These are phyloP conservation scores for Colletotrichum echinochloae DNA, from an alignment of 2,329 filamentous ascomycete genomes.

Conservation along the genomic window DNA sequence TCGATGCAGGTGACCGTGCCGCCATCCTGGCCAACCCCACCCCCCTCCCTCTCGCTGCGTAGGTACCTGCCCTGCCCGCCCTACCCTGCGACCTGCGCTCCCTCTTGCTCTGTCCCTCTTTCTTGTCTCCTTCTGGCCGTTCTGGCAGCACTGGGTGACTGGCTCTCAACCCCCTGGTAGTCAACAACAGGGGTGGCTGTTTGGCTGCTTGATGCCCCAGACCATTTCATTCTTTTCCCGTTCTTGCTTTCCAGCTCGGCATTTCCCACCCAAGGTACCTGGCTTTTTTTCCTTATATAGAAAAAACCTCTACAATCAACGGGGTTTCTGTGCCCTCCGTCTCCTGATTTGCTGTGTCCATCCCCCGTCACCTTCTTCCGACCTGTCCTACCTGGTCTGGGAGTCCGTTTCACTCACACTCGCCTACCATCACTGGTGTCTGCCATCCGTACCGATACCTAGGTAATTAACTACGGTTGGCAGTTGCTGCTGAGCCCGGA, in stretches of 20 bases:
- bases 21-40: constrained; percentile 22
- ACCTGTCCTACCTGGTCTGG: constrained; percentile 13
- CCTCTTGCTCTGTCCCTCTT: constrained; percentile 6
- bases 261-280: constrained; percentile 12
- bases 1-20: constrained; percentile 37
- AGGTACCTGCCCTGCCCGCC: not conserved
- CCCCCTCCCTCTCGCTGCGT: constrained; percentile 13
- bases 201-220: constrained; percentile 34
- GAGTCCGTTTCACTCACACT: constrained; percentile 5
- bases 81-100: constrained; percentile 7
- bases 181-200: constrained; percentile 31
- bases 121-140: constrained; percentile 15
- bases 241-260: constrained; percentile 34
- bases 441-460: not conserved
- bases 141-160: not conserved
- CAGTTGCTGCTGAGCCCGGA: constrained; percentile 10
- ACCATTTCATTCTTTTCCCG: constrained; percentile 28
- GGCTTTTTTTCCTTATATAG: not conserved
- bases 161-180: constrained; percentile 29
- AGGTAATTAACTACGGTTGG: not conserved
- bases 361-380: constrained; percentile 5
- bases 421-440: not conserved
- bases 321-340: constrained; percentile 27
- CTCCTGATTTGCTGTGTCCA: constrained; percentile 1
- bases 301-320: constrained; percentile 30